A percentile compares a stretch with the other conserved stretches of the same genome.
Evolutionary conservation across 2,329 filamentous ascomycete genomes (phyloP).

Genomic region (Trichoderma atroviride): DNA sequence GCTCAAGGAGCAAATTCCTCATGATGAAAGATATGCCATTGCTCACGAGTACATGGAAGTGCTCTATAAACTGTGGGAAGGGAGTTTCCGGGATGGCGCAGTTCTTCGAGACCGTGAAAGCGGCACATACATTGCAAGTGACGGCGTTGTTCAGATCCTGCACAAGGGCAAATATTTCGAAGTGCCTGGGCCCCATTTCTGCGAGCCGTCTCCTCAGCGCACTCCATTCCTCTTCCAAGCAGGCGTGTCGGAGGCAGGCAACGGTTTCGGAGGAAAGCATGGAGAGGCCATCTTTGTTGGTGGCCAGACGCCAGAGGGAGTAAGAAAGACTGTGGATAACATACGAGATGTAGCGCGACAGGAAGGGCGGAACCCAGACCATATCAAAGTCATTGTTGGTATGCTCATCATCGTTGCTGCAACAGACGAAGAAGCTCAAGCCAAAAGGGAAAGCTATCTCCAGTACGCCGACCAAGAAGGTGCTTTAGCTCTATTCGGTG

Average conservation of each 20-base stretch:
- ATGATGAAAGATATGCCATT: constrained; percentile 26
- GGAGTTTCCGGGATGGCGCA: constrained; percentile 24
- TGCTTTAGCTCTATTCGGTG: constrained; percentile 22
- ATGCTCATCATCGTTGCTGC: constrained; percentile 23
- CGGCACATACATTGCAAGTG: constrained; percentile 13
- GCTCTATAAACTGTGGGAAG: constrained; percentile 23
- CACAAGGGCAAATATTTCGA: constrained; percentile 26
- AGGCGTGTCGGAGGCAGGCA: constrained; percentile 24
- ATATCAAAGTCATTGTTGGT: constrained; percentile 24
- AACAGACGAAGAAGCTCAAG: constrained; percentile 22
- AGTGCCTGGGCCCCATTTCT: constrained; percentile 22
- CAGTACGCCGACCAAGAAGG: constrained; percentile 23
- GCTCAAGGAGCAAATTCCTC: constrained; percentile 22
- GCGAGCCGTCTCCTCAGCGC: constrained; percentile 23
- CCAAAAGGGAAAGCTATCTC: constrained; percentile 17
- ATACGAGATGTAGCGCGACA: constrained; percentile 7
- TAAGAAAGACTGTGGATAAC: constrained; percentile 21
- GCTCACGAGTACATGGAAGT: constrained; percentile 25
- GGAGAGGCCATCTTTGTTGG: constrained; percentile 24
- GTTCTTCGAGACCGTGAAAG: constrained; percentile 15
- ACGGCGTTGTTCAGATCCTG: constrained; percentile 21
- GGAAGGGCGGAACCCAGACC: constrained; percentile 10
- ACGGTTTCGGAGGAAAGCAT: constrained; percentile 24
- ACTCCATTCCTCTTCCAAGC: constrained; percentile 25
- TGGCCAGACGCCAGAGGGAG: constrained; percentile 16